Base-by-base conservation (phyloP, 2,329 filamentous ascomycete genomes). In the Mariannaea elegans region DNA sequence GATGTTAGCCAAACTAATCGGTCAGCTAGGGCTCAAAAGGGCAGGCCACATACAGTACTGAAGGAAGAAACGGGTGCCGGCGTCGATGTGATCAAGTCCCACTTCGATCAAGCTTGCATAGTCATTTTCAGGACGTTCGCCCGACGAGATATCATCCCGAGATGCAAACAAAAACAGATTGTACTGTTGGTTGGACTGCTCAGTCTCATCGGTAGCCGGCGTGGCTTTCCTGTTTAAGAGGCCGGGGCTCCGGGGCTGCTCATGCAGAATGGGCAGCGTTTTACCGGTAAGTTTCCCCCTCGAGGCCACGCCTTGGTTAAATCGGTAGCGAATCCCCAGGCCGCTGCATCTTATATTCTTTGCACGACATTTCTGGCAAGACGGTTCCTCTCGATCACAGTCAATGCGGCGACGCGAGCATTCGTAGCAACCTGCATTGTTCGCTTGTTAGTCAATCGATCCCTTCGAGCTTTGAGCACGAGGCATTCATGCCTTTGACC, bases 401-500 rank as follows among this genome's bases (percentile, higher is more conserved):
- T 68, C 66, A 57, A 68, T 69, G 27, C 66, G 66, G 3, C 66
- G 60, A 7, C 64, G 66, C 4, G 66, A 68, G 13, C 66, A 68
- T 44, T 68, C 64, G 12, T 68, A 68, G 5, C 66, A 68, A 4
- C 66, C 66, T 68, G 7, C n/a, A 39, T 8, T 23, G 12, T 21
- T 29, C 13, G 23, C 7, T 46, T 34, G 51, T 55, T 32, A 55
- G 41, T 47, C 32, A 36, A 14, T 36, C 21, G 34, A 46, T 41
- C 10, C 10, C 18, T 32, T 29, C 16, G n/a, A 32, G 19, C 23
- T 42, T 16, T 32, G n/a, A 31, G 19, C 29, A 41, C 24, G 23
- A 39, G 41, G 42, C 32, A 55, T 24, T 29, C 51, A 18, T 55
- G 42, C 51, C 51, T 55, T 55, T 55, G 24, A 55, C 34, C 44